A percentile compares a stretch with the other conserved stretches of the same genome.
Conservation (phyloP, 768 basidiomycete species). For the Lactarius tabidus region DNA sequence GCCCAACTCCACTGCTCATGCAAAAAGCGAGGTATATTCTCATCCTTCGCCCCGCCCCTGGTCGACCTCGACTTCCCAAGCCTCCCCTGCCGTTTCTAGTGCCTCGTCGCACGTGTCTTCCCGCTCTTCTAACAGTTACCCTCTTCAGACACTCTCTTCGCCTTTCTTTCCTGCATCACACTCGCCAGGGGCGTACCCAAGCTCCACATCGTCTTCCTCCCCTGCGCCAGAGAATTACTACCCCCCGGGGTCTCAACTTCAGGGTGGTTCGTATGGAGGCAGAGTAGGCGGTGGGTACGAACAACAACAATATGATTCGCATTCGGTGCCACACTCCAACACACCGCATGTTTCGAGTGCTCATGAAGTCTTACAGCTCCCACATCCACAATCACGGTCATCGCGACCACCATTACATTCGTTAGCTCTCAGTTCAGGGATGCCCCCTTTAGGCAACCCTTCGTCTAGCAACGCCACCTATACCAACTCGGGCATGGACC, state of each 20-base stretch:
- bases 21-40: constrained; percentile 21
- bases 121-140: constrained; percentile 17
- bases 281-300: constrained; percentile 21
- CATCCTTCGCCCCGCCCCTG: constrained; percentile 21
- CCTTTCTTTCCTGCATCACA: constrained; percentile 25
- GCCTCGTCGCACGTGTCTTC: constrained; percentile 19
- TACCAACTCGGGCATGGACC: constrained; percentile 13
- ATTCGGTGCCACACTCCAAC: constrained; percentile 17
- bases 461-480: constrained; percentile 8
- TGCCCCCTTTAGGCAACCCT: constrained; percentile 5
- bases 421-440: constrained; percentile 12
- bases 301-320: constrained; percentile 14
- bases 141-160: constrained; percentile 24
- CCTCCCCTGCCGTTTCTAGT: constrained; percentile 16
- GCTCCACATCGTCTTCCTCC: constrained; percentile 20
- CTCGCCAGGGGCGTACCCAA: constrained; percentile 20
- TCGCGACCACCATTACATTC: constrained; percentile 17
- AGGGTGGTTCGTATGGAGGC: constrained; percentile 16
- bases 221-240: constrained; percentile 22
- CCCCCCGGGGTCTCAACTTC: constrained; percentile 18
- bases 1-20: constrained; percentile 6
- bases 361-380: constrained; percentile 18
- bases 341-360: constrained; percentile 1
- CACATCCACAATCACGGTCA: constrained; percentile 14
- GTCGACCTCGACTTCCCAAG: constrained; percentile 21